Conservation (phyloP, 129 eudicot genomes). For the Rutidosis leptorrhynchoides region DNA sequence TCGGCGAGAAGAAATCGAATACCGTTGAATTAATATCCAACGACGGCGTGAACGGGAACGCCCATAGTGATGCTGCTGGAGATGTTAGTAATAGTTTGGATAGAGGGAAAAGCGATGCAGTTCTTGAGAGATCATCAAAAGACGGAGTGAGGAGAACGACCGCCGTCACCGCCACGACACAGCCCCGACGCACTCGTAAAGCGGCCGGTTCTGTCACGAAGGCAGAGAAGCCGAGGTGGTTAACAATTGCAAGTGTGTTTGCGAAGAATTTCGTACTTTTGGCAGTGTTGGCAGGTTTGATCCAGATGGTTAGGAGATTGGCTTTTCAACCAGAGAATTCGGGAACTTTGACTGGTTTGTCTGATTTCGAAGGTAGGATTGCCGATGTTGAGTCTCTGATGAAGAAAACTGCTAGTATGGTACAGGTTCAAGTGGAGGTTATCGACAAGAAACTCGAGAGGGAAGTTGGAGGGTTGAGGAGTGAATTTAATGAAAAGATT, state of each 20-base stretch:
- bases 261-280: conserved; percentile 57
- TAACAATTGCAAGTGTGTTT: conserved; percentile 56
- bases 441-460: conserved; percentile 58
- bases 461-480: conserved; percentile 40
- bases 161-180: conserved; percentile 19
- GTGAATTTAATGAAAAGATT: conserved; percentile 45
- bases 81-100: conserved; percentile 31
- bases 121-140: conserved; percentile 38
- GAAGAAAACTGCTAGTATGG: conserved; percentile 50
- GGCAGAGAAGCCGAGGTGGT: too few species aligned
- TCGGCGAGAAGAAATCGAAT: conserved; percentile 43
- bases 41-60: conserved; percentile 35
- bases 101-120: conserved; percentile 31
- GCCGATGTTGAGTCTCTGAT: conserved; percentile 58
- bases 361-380: conserved; percentile 57
- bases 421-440: conserved; percentile 73
- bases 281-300: conserved; percentile 43
- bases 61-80: conserved; percentile 20
- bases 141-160: conserved; percentile 25
- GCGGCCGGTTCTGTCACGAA: too few species aligned
- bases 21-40: too few species aligned
- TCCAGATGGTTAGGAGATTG: conserved; percentile 53
- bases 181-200: too few species aligned
- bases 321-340: conserved; percentile 40
- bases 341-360: conserved; percentile 16